Evolutionary conservation across 2,329 filamentous ascomycete species (phyloP), one percentile per base, ranked within the genome.

Genomic region (Stenocarpella maydis): DNA sequence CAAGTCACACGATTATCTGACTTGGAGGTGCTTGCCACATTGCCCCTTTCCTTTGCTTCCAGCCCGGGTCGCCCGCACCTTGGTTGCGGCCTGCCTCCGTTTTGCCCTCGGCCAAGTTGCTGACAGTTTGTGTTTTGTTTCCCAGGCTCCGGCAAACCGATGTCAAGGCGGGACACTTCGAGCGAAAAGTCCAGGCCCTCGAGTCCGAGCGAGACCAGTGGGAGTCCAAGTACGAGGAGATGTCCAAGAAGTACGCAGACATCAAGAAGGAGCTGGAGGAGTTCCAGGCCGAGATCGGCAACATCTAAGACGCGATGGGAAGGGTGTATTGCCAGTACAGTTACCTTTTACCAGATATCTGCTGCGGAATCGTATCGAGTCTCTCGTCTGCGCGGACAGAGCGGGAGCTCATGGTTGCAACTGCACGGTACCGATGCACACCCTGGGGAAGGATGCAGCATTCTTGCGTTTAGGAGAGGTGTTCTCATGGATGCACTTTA

Each of bases 221-320:
- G 95, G 96, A 98, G 87, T 81, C 87, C 83, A 98, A 99, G 87
- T 98, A 97, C 85, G 96, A 98, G 85, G 95, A 98, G 82, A 97
- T 97, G 92, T 83, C 91, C 77, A 92, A 95, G 90, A 97, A 98
- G 86, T 92, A 97, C 87, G 84, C 85, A 74, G 82, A 87, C 69
- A 87, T 94, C 76, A 91, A 97, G 88, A 95, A 95, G 87, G 94
- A 98, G 81, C 86, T 98, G 79, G 91, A 97, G 78, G 92, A 95
- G 74, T 93, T 98, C 83, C 93, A 96, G 84, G 84, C 86, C 76
- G 95, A 97, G 84, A 95, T 98, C 83, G 92, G 91, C 87, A 96
- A 94, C 85, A 95, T 98, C 83, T 98, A 90, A 90, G 60, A 37
- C 55, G 66, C 45, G 47, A 66, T 68, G 60, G 63, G 21, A 21